A percentile compares a stretch with the other conserved stretches of the same genome.
Evolutionary conservation across 1,139 yeast genomes (phyloP).

Genomic region (Nadsonia starkeyi-henricii): DNA sequence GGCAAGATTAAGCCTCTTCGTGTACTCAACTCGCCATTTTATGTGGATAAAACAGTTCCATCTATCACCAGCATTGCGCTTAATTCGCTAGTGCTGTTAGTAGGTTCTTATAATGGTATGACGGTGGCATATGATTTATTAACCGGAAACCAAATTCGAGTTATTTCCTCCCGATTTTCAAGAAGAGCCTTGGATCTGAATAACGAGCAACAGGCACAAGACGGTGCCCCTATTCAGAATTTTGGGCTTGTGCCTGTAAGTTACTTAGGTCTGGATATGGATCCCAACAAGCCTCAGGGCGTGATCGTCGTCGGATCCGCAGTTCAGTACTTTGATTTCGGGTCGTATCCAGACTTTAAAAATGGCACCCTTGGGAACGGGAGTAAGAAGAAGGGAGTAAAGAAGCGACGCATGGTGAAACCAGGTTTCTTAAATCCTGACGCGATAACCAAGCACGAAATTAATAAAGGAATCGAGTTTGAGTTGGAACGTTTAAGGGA

Average conservation of each 20-base stretch:
- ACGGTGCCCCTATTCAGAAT: constrained; percentile 8
- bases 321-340: constrained; percentile 52
- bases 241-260: constrained; percentile 27
- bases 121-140: constrained; percentile 49
- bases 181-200: constrained; percentile 26
- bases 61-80: constrained; percentile 29
- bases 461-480: constrained; percentile 16
- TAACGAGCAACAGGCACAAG: constrained; percentile 10
- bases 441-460: neutral
- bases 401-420: constrained; percentile 11
- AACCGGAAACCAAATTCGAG: constrained; percentile 42
- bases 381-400: constrained; percentile 19
- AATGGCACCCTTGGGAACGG: constrained; percentile 9
- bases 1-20: constrained; percentile 17
- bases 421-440: constrained; percentile 10
- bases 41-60: constrained; percentile 16
- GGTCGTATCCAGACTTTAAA: constrained; percentile 22
- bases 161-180: constrained; percentile 35
- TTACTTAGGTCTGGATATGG: constrained; percentile 32
- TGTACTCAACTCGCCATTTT: constrained; percentile 19
- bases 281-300: constrained; percentile 35
- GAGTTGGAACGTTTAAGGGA: constrained; percentile 20
- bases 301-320: constrained; percentile 40
- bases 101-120: constrained; percentile 53
- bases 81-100: constrained; percentile 33